Evolutionary conservation across 73 alveolate species (phyloP).

Genomic region (Blepharisma stoltei): DNA sequence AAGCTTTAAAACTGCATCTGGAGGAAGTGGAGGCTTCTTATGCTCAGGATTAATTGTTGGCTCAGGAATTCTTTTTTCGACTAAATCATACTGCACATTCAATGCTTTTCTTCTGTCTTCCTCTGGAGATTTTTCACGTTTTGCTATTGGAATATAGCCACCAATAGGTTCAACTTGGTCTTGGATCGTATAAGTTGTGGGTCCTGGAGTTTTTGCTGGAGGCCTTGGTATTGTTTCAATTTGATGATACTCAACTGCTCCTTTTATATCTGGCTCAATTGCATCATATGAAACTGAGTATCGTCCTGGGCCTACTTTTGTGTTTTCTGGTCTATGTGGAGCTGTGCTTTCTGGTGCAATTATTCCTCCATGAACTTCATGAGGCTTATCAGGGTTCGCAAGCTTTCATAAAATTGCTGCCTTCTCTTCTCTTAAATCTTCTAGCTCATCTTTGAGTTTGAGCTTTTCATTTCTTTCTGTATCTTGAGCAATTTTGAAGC

Average conservation of each 20-base stretch:
- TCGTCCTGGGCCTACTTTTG: slow-evolving; percentile 14
- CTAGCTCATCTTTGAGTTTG: not conserved
- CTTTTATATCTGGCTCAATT: slow-evolving; percentile 1
- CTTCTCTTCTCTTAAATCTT: not conserved
- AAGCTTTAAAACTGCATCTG: not conserved
- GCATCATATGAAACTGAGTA: not conserved
- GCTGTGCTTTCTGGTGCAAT: not conserved
- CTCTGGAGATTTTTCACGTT: not conserved
- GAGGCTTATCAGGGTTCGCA: not conserved
- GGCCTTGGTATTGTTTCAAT: not conserved
- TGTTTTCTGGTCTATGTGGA: not conserved
- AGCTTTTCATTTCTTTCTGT: slow-evolving; percentile 7
- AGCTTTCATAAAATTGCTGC: not conserved
- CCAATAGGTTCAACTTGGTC: not conserved
- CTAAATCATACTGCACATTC: not conserved
- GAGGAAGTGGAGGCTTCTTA: not conserved
- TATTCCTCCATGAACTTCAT: slow-evolving; percentile 5
- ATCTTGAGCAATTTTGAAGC: not conserved
- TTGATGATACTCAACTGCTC: not conserved
- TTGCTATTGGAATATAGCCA: slow-evolving; percentile 4
- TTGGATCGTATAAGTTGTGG: not conserved
- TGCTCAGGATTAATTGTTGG: not conserved
- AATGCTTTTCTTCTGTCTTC: slow-evolving; percentile 5
- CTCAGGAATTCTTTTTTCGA: not conserved
- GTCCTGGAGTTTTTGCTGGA: not conserved